Base-by-base conservation (phyloP, 2,329 filamentous ascomycete species). In the Stagonosporopsis tanaceti region DNA sequence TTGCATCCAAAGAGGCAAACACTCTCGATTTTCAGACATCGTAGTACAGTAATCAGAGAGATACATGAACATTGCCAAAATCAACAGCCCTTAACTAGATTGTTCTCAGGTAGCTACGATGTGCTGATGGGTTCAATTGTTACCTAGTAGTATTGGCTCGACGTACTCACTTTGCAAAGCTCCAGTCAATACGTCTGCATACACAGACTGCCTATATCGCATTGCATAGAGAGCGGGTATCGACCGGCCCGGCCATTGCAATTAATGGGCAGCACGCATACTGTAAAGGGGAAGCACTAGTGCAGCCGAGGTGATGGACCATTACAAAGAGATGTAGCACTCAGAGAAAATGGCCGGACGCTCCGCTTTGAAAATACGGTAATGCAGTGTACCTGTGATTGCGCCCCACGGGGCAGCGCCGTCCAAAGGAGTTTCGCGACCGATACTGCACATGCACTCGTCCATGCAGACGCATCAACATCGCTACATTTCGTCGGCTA, bases 231-330 rank as follows among this genome's bases (percentile, higher is more conserved):
- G 9, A 12, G 30, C 7, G 7, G 8, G 17, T 14, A 35, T 38
- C 37, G 32, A 27, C 24, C 9, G 34, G 46, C 17, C 11, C 25
- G 28, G 34, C 22, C 17, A 34, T 30, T 35, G 35, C 27, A 28
- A 9, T 14, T 9, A 35, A 20, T 6, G 11, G 30, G 40, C 30
- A 40, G 11, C 17, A 22, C 35, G 28, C 22, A 7, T 24, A 4
- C 38, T 28, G 14, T 12, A 47, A 53, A 20, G 50, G 50, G 35
- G 50, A 52, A 28, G 37, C 42, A 46, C 46, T 50, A 27, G 38
- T 52, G 25, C 20, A 48, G 32, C 47, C 44, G 42, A 39, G 44
- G 44, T 40, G 11, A 38, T 37, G 4, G 41, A 30, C 32, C 24
- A 32, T 15, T 2, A 20, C 20, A 20, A 20, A 20, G 20, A 20